Conservation (phyloP, 2,329 filamentous ascomycete genomes). For the Xylariaceae sp. region DNA sequence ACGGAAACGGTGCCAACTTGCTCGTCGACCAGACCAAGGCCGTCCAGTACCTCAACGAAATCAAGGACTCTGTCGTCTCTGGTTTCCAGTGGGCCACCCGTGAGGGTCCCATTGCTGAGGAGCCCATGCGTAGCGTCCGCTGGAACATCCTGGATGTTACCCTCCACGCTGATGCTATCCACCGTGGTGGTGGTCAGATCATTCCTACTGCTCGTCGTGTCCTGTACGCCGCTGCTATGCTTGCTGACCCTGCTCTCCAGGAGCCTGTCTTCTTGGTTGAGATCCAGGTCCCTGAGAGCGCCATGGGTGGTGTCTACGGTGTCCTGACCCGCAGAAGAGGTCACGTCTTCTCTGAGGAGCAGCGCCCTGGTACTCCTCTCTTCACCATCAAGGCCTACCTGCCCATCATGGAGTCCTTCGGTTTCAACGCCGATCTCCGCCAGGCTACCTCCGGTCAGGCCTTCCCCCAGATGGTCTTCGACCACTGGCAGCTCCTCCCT, state of each 20-base stretch:
- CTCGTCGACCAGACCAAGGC: constrained; percentile 99
- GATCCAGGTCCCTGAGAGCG: constrained; percentile 96
- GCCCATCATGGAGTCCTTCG: constrained; percentile 95
- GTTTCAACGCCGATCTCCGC: constrained; percentile 97
- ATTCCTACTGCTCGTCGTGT: constrained; percentile 98
- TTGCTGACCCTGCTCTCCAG: constrained; percentile 84
- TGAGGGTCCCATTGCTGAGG: constrained; percentile 95
- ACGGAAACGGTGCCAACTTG: constrained; percentile 96
- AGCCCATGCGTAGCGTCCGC: constrained; percentile 94
- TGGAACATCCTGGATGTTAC: constrained; percentile 99
- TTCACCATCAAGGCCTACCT: constrained; percentile 99
- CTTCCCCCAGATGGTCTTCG: constrained; percentile 98
- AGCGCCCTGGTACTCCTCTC: constrained; percentile 95
- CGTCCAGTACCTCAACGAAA: constrained; percentile 99
- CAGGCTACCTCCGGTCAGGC: constrained; percentile 91
- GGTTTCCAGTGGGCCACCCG: constrained; percentile 99
- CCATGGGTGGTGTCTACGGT: constrained; percentile 99
- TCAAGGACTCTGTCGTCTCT: constrained; percentile 99
- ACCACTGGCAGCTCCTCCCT: constrained; percentile 95
- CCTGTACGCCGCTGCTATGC: constrained; percentile 84
- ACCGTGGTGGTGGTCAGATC: constrained; percentile 98
- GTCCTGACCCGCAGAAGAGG: constrained; percentile 95
- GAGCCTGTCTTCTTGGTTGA: constrained; percentile 99
- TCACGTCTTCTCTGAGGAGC: constrained; percentile 98
- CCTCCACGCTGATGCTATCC: constrained; percentile 98